phyloP scores from a whole-genome alignment of 2,329 filamentous ascomycete species.

The Exserohilum rostratum region DNA sequence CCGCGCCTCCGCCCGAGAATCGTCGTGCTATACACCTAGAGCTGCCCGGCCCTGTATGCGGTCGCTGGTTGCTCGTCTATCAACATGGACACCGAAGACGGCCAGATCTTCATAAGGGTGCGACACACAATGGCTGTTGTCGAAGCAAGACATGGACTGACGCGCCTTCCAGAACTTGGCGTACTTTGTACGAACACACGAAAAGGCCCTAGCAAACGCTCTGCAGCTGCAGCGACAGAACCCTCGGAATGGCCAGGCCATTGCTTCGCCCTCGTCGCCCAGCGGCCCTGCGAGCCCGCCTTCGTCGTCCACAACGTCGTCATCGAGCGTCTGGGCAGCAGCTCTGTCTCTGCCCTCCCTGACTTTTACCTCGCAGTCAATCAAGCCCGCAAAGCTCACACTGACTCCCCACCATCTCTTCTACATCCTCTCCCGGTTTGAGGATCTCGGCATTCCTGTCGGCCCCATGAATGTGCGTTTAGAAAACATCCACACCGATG shows the following conservation, averaged over 20 bases:
- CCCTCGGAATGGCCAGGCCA: conserved; percentile 66
- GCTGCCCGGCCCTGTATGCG: conserved; percentile 39
- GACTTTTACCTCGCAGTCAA: conserved; percentile 80
- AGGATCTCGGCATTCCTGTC: conserved; percentile 87
- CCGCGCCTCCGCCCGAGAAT: conserved; percentile 12
- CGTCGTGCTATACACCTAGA: conserved; percentile 5
- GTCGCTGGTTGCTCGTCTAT: conserved; percentile 33
- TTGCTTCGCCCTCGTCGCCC: conserved; percentile 48
- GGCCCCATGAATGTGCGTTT: conserved; percentile 95
- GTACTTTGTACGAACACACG: conserved; percentile 94
- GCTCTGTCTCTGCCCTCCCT: conserved; percentile 86
- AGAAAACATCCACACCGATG: conserved; percentile 90
- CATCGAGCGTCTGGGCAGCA: conserved; percentile 74
- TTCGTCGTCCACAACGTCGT: conserved; percentile 62
- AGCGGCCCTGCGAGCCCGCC: conserved; percentile 52
- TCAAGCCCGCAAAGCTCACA: conserved; percentile 89
- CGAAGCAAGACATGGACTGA: conserved; percentile 34
- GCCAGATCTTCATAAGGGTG: conserved; percentile 87
- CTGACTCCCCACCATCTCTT: conserved; percentile 96
- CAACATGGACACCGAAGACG: conserved; percentile 85
- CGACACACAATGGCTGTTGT: conserved; percentile 19
- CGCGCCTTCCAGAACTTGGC: conserved; percentile 76
- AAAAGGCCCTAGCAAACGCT: conserved; percentile 95
- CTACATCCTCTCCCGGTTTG: conserved; percentile 93
- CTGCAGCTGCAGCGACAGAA: conserved; percentile 81